A percentile compares a stretch with the other conserved stretches of the same genome.
Conservation (phyloP, 768 basidiomycete genomes). For the Boletus bicolor region DNA sequence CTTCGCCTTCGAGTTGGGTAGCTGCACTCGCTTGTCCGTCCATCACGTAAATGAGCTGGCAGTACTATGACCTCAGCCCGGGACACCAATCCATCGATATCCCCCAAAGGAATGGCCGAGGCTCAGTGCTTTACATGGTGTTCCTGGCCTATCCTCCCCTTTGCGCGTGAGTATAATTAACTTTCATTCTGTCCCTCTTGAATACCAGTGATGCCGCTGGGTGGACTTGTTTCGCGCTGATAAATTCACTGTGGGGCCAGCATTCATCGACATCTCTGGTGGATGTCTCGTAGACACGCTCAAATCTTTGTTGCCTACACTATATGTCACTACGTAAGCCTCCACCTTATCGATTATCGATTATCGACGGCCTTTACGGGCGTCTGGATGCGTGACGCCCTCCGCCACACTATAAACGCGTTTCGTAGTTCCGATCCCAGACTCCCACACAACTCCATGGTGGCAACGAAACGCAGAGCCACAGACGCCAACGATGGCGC, state of each 20-base stretch:
- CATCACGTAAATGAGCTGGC: background rate
- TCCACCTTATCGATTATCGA: background rate
- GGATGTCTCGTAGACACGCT: background rate
- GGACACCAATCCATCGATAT: background rate
- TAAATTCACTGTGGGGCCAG: no score
- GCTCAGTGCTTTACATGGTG: background rate
- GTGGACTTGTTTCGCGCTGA: background rate
- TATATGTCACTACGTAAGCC: background rate
- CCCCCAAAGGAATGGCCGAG: background rate
- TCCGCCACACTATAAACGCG: slow-evolving; percentile 21
- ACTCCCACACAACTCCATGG: slow-evolving; percentile 7
- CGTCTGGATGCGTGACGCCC: slow-evolving; percentile 15
- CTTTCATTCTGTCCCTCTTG: background rate
- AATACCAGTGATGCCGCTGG: background rate
- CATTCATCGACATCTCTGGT: background rate
- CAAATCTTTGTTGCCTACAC: background rate
- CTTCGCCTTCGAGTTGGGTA: background rate
- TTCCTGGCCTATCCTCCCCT: background rate
- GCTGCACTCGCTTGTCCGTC: background rate
- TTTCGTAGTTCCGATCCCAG: background rate
- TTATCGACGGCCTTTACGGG: no score
- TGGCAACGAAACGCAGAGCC: slow-evolving; percentile 37
- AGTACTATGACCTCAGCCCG: background rate
- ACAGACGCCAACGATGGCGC: slow-evolving; percentile 17
- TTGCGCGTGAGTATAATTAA: background rate